Evolutionary conservation across 2,329 filamentous ascomycete species (phyloP).

Genomic region (Sporothrix luriei): DNA sequence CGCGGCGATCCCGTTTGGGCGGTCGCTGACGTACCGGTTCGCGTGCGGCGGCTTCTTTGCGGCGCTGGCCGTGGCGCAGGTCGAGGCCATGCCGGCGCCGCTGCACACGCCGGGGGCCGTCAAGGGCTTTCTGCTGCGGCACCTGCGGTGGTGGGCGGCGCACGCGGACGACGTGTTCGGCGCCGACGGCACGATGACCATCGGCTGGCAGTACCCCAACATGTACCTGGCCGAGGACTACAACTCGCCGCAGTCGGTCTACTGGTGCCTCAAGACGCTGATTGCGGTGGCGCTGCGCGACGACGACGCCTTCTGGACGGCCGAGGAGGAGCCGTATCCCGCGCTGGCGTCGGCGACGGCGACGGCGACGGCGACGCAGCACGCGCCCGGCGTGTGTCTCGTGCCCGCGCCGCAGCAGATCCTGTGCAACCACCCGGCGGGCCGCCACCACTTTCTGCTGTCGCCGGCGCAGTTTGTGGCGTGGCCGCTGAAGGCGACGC

Average conservation of each 20-base stretch:
- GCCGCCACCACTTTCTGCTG: constrained; percentile 46
- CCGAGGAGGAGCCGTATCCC: constrained; percentile 44
- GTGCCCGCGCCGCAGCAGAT: constrained; percentile 55
- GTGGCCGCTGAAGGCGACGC: constrained; percentile 43
- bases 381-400: constrained; percentile 37
- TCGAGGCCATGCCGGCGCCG: constrained; percentile 43
- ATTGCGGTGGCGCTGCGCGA: constrained; percentile 46
- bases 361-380: too few species aligned
- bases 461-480: constrained; percentile 44
- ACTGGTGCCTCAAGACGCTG: constrained; percentile 58
- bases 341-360: background rate
- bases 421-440: constrained; percentile 42
- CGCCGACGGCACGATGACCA: constrained; percentile 49
- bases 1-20: constrained; percentile 50
- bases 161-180: constrained; percentile 46
- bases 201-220: constrained; percentile 47
- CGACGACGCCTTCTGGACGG: constrained; percentile 51
- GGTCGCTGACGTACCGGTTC: constrained; percentile 52
- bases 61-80: constrained; percentile 45
- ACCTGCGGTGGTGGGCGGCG: constrained; percentile 50
- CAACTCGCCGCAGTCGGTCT: constrained; percentile 59
- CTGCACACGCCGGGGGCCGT: constrained; percentile 43
- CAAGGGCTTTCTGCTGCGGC: constrained; percentile 50
- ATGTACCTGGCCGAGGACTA: constrained; percentile 61
- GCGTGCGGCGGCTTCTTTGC: constrained; percentile 50